Percentiles rank a stretch among this genome's conserved stretches.
phyloP scores from a whole-genome alignment of 257 asterid species.

The Fraxinus americana region DNA sequence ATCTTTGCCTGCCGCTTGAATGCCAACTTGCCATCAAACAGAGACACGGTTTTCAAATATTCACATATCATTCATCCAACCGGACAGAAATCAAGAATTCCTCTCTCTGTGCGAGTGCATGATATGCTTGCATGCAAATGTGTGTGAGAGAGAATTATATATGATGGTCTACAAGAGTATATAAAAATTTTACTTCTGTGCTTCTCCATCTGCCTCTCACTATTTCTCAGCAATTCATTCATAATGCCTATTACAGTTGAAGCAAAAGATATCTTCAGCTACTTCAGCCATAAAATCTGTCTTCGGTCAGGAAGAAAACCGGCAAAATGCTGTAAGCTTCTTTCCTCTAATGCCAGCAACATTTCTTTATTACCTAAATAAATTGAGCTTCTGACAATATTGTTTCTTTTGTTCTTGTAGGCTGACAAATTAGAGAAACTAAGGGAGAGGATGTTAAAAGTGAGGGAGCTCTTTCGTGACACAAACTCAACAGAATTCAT shows the following conservation, averaged over 20 bases:
- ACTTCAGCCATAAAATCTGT: constrained; percentile 96
- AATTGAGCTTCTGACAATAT: constrained; percentile 22
- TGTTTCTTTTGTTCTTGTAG: constrained; percentile 38
- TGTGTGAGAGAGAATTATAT: background rate
- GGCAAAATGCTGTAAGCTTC: constrained; percentile 66
- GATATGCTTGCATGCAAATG: background rate
- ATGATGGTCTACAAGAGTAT: background rate
- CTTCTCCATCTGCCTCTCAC: background rate
- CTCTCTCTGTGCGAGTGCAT: background rate
- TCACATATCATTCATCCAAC: background rate
- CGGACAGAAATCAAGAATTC: background rate
- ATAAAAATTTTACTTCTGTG: background rate
- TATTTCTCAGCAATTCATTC: constrained; percentile 10
- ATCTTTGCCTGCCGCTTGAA: background rate
- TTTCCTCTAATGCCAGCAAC: constrained; percentile 15
- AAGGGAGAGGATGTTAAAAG: constrained; percentile 97
- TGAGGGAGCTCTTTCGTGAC: constrained; percentile 93
- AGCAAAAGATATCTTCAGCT: constrained; percentile 86
- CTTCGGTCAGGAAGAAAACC: constrained; percentile 79
- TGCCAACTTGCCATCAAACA: background rate
- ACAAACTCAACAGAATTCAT: constrained; percentile 83
- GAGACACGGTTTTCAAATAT: background rate
- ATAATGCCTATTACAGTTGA: constrained; percentile 58
- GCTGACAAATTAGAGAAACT: constrained; percentile 84
- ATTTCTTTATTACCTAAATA: constrained; percentile 5